Percentiles rank a stretch among this genome's conserved stretches.
Evolutionary conservation across 176 grass and related monocot genomes (phyloP).

Genomic region (Zea mays): Zm-B73-REFERENCE-NAM-5.0 NC_050101.1:134126001-134126500

Average conservation of each 20-base stretch:
- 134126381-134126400: slow-evolving; percentile 85
- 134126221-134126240: slow-evolving; percentile 14
- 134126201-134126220: not conserved
- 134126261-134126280: not conserved
- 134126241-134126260: not conserved
- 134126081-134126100: too few species aligned
- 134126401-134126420: slow-evolving; percentile 67
- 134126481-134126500: slow-evolving; percentile 80
- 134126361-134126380: slow-evolving; percentile 92
- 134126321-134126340: slow-evolving; percentile 76
- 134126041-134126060: not conserved
- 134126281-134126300: not conserved
- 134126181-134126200: not conserved
- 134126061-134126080: too few species aligned
- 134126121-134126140: not conserved
- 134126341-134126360: slow-evolving; percentile 69
- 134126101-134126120: not conserved
- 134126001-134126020: not conserved
- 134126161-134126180: not conserved
- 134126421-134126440: slow-evolving; percentile 89
- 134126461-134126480: slow-evolving; percentile 84
- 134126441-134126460: slow-evolving; percentile 89
- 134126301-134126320: slow-evolving; percentile 7
- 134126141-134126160: not conserved
- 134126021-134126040: not conserved